Evolutionary conservation across 2,329 filamentous ascomycete genomes (phyloP).

Genomic region (Botrytis aclada): DNA sequence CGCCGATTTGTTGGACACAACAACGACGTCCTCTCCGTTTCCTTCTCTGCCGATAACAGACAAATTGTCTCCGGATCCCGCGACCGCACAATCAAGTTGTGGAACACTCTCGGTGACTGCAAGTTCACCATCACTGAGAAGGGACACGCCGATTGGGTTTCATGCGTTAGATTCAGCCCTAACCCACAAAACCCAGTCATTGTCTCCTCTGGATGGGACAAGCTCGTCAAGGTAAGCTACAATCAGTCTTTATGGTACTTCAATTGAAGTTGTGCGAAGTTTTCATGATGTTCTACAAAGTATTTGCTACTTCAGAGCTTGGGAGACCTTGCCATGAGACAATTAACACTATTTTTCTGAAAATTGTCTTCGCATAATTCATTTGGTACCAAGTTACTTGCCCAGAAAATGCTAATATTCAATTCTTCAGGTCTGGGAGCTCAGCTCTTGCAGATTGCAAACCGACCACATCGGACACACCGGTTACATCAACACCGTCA

Average conservation of each 20-base stretch:
- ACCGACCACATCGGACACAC: constrained; percentile 99
- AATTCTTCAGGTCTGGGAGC: constrained; percentile 84
- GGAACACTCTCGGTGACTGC: constrained; percentile 99
- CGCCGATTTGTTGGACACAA: constrained; percentile 98
- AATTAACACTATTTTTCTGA: constrained; percentile 88
- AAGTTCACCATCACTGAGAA: constrained; percentile 99
- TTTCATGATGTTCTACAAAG: constrained; percentile 94
- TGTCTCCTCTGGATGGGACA: constrained; percentile 98
- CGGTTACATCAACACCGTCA: constrained; percentile 99
- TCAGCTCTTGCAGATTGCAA: constrained; percentile 98
- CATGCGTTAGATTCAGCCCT: constrained; percentile 98
- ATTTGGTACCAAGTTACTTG: constrained; percentile 18
- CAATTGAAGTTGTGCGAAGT: constrained; percentile 33
- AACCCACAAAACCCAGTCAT: constrained; percentile 99
- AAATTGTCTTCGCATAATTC: constrained; percentile 43
- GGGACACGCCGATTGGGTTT: constrained; percentile 99
- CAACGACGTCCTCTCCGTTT: constrained; percentile 99
- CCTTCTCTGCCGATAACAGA: constrained; percentile 99
- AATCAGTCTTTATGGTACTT: constrained; percentile 23
- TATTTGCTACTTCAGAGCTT: constrained; percentile 99
- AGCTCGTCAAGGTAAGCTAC: constrained; percentile 95
- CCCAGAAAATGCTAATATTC: constrained; percentile 26
- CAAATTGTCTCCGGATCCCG: constrained; percentile 99
- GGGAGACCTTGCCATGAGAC: constrained; percentile 86
- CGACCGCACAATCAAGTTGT: constrained; percentile 99